Evolutionary conservation across 345 rosid genomes (phyloP).

Genomic region (Hibiscus tridactylites): DNA sequence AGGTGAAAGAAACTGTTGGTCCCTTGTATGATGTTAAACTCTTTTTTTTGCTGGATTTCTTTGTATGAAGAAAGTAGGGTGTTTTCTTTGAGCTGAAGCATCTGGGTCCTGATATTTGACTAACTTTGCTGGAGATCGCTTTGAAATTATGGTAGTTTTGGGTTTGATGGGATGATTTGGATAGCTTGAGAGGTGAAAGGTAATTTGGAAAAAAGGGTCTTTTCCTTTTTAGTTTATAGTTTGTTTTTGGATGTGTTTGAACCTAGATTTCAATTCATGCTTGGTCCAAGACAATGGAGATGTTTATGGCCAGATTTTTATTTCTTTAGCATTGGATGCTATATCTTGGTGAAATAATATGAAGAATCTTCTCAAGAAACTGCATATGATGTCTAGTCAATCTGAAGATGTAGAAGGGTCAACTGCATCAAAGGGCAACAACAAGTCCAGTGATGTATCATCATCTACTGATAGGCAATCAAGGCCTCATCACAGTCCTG

Average conservation of each 20-base stretch:
- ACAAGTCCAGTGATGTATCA: constrained; percentile 39
- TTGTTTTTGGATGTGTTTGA: constrained; percentile 8
- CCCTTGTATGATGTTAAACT: neutral
- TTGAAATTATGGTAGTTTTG: constrained; percentile 22
- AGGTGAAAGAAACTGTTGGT: neutral
- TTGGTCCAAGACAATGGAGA: constrained; percentile 64
- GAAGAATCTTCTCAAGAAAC: constrained; percentile 88
- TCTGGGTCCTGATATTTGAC: constrained; percentile 29
- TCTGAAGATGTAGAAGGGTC: constrained; percentile 57
- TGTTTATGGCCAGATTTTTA: constrained; percentile 46
- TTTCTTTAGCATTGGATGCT: constrained; percentile 37
- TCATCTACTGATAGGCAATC: constrained; percentile 39
- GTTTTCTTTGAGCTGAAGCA: constrained; percentile 24
- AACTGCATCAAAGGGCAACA: constrained; percentile 43
- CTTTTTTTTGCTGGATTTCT: neutral
- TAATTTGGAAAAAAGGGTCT: constrained; percentile 5
- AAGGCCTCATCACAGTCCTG: constrained; percentile 35
- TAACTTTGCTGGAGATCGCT: constrained; percentile 24
- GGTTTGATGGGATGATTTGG: constrained; percentile 22
- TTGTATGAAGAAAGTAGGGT: constrained; percentile 2
- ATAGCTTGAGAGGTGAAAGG: constrained; percentile 13
- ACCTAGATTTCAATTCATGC: constrained; percentile 29
- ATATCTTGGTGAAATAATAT: constrained; percentile 34
- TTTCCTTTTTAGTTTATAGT: neutral
- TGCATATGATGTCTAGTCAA: constrained; percentile 60